phyloP scores from a whole-genome alignment of 2,329 filamentous ascomycete species.

The Sclerotinia spermophila region DNA sequence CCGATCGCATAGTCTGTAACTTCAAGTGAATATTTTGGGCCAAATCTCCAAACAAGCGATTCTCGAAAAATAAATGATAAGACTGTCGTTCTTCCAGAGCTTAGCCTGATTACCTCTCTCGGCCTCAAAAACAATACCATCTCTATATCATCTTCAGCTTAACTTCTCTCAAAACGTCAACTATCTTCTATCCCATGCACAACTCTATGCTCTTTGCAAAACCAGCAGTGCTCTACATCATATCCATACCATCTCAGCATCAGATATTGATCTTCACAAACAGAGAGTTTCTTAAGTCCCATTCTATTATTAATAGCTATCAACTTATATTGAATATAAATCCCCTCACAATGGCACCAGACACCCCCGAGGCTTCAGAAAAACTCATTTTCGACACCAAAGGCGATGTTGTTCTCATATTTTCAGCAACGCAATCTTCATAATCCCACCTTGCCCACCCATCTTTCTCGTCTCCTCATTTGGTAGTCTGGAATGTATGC shows the following conservation, averaged over 20 bases:
- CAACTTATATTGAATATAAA: not conserved
- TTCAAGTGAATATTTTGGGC: not conserved
- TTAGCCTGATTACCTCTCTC: too few species aligned
- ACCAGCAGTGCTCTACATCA: too few species aligned
- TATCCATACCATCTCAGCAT: too few species aligned
- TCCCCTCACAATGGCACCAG: not conserved
- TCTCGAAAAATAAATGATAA: not conserved
- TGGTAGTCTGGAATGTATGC: not conserved
- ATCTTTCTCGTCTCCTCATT: not conserved
- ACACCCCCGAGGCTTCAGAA: not conserved
- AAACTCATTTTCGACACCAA: not conserved
- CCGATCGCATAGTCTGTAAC: not conserved
- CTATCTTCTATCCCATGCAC: not conserved
- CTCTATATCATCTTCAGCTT: too few species aligned
- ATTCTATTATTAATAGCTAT: not conserved
- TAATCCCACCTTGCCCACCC: not conserved
- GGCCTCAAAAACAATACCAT: too few species aligned
- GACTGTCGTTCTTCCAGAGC: not conserved
- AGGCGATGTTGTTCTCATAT: not conserved
- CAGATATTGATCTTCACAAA: too few species aligned
- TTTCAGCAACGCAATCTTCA: not conserved
- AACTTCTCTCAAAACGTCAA: too few species aligned
- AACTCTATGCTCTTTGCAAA: too few species aligned
- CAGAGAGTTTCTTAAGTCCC: too few species aligned
- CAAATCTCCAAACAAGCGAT: not conserved